phyloP scores from a whole-genome alignment of 2,329 filamentous ascomycete species.

The Fulvia fulva region DNA sequence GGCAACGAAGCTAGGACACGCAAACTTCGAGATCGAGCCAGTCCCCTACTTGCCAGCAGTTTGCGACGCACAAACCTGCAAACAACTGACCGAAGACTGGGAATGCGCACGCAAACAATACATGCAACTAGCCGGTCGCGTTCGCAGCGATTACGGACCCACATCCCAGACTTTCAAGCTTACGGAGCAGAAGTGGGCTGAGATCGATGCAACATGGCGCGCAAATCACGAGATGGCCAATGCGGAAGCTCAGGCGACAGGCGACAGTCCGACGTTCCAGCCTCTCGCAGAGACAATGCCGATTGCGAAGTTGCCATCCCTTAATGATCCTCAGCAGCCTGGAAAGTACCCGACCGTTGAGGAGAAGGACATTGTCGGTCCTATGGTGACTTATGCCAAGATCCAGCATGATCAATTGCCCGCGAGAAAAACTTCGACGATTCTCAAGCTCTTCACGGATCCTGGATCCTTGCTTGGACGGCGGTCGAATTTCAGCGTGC shows the following conservation, averaged over 20 bases:
- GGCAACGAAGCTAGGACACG: conserved; percentile 81
- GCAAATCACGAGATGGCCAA: conserved; percentile 61
- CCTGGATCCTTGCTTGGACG: conserved; percentile 25
- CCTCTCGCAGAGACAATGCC: conserved; percentile 47
- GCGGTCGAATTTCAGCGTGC: conserved; percentile 19
- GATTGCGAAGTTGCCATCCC: conserved; percentile 62
- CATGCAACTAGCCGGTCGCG: conserved; percentile 81
- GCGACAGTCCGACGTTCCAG: conserved; percentile 40
- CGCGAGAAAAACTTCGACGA: conserved; percentile 28
- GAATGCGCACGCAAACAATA: conserved; percentile 79
- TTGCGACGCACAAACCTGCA: conserved; percentile 56
- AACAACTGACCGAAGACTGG: conserved; percentile 73
- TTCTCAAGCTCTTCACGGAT: conserved; percentile 35
- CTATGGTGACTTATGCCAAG: conserved; percentile 62
- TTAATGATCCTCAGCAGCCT: conserved; percentile 62
- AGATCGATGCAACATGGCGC: conserved; percentile 73
- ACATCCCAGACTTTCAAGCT: conserved; percentile 85
- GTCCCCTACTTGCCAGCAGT: conserved; percentile 69
- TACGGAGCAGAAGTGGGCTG: conserved; percentile 84
- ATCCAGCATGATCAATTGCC: conserved; percentile 28
- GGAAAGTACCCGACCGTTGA: conserved; percentile 86
- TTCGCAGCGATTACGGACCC: conserved; percentile 82
- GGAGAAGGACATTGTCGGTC: conserved; percentile 88
- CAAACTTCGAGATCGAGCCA: conserved; percentile 85
- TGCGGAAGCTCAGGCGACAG: conserved; percentile 33